Base-by-base conservation (phyloP, 2,329 filamentous ascomycete species). In the Fusarium sp. region DNA sequence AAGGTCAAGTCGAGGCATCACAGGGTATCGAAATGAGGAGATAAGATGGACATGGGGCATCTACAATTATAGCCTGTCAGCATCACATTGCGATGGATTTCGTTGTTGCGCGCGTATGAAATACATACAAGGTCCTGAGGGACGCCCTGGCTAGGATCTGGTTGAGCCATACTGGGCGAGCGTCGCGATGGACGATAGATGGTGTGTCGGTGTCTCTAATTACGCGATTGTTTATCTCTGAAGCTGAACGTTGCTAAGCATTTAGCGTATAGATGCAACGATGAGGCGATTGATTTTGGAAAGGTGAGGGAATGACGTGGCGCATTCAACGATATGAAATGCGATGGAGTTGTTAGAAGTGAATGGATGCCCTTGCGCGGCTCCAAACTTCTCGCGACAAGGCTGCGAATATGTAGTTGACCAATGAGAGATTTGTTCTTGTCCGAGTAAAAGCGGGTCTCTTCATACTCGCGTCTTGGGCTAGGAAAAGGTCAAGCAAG, bases 21-120 rank as follows among this genome's bases (percentile, higher is more conserved):
- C 82, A 4, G 95, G 92, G 80, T 94, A 98, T 74, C 91, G 88
- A 78, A 91, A 92, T 39, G 90, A 91, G 48, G 94, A 98, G 69
- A 98, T 85, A 66, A 98, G 89, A 79, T 98, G 95, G 73, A 98
- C 89, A 83, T 98, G 95, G 54, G 90, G 91, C 77, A 97, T 88
- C 93, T 96, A 77, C 18, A 35, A 35, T 35, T 18, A 20, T 33
- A 29, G 13, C 39, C 11, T 42, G 63, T 77, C 29, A 78, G 71
- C 62, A 44, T 50, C 26, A 31, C 48, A 44, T 39, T 54, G 56
- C 56, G 44, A 60, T 41, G 29, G 16, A 3, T 20, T 23, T 15
- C 24, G 20, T 20, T n/a, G 50, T 21, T 55, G 16, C 44, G 47
- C 49, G 44, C 50, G 54, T 39, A 39, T 43, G 33, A 18, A 44